Conservation (phyloP, 371 early-diverging fungal genomes). For the Mucor ambiguus region DNA sequence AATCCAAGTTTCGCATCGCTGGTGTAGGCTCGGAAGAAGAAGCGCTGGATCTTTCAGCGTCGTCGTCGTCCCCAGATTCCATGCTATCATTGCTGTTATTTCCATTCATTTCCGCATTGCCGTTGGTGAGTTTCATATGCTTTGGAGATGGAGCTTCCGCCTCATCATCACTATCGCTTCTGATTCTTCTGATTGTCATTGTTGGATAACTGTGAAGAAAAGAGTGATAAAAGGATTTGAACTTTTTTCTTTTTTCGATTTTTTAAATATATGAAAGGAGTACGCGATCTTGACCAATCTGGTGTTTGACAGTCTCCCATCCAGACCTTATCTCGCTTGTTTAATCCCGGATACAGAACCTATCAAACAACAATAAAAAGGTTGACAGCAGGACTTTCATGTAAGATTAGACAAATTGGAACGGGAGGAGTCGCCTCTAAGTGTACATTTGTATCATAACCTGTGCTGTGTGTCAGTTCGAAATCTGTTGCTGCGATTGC, state of each 20-base stretch:
- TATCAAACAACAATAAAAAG: too few species aligned
- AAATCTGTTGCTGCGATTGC: too few species aligned
- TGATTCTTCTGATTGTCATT: neutral
- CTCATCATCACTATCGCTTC: conserved; percentile 2
- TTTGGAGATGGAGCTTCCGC: neutral
- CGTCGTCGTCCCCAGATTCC: neutral
- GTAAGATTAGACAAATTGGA: too few species aligned
- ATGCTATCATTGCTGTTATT: neutral
- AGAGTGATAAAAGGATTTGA: neutral
- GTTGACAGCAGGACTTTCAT: too few species aligned
- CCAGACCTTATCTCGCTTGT: too few species aligned
- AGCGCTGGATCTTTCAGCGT: neutral
- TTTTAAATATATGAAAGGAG: neutral
- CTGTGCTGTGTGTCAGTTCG: too few species aligned
- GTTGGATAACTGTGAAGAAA: neutral
- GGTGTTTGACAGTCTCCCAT: too few species aligned
- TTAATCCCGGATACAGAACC: too few species aligned
- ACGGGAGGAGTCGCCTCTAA: too few species aligned
- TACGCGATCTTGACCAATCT: too few species aligned
- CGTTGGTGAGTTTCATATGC: neutral
- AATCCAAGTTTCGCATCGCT: neutral
- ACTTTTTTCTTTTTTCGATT: neutral
- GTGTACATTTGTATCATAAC: too few species aligned
- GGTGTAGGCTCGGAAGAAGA: neutral
- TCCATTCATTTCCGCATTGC: neutral